Percentiles rank a stretch among this genome's conserved stretches.
Conservation (phyloP, 768 basidiomycete genomes). For the Pisolithus sp. region DNA sequence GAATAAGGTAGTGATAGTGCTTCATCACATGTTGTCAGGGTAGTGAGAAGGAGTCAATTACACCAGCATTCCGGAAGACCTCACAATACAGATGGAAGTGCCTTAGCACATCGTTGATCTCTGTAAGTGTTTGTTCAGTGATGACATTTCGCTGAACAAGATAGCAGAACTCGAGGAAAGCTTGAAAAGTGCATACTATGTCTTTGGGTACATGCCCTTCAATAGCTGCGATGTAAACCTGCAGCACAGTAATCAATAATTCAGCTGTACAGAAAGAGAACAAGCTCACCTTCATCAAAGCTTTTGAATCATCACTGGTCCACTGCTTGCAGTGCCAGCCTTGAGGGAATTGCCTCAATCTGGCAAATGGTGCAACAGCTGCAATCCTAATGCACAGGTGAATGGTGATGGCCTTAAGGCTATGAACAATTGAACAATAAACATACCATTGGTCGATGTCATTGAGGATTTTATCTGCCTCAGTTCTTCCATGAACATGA, state of each 20-base stretch:
- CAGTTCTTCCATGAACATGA: too few relatives aligned
- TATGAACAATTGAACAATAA: too few relatives aligned
- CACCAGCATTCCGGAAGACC: conserved; percentile 10
- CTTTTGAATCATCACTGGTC: not conserved
- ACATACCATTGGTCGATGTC: too few relatives aligned
- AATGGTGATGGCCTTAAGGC: too few relatives aligned
- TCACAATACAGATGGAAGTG: conserved; percentile 16
- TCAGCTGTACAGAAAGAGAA: not conserved
- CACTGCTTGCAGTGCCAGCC: too few relatives aligned
- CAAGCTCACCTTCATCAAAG: not conserved
- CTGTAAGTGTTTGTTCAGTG: conserved; percentile 12
- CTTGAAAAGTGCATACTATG: not conserved
- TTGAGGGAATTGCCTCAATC: too few relatives aligned
- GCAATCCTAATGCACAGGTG: too few relatives aligned
- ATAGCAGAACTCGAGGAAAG: conserved; percentile 26
- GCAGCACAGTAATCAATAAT: not conserved
- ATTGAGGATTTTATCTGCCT: too few relatives aligned
- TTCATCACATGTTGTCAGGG: conserved; percentile 28
- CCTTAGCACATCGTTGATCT: conserved; percentile 12
- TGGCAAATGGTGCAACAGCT: too few relatives aligned
- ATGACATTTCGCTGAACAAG: conserved; percentile 14
- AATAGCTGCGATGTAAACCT: not conserved
- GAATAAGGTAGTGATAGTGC: conserved; percentile 25
- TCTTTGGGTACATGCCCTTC: not conserved
- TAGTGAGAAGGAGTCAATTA: conserved; percentile 18